Evolutionary conservation across 2,329 filamentous ascomycete genomes (phyloP).

Genomic region (Triangularia setosa): DNA sequence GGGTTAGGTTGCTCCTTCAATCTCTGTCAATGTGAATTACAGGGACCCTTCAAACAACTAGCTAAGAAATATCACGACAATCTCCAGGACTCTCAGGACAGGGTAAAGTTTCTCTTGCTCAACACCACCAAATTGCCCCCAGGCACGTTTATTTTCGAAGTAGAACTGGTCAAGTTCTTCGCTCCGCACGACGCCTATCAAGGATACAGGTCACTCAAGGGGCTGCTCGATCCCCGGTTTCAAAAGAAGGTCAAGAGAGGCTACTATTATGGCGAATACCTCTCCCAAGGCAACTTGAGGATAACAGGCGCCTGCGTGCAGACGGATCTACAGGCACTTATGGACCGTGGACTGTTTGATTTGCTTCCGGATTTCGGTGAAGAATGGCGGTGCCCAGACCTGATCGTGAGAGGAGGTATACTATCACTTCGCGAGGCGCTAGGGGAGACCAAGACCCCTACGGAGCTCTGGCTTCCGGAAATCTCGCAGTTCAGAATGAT

Average conservation of each 20-base stretch:
- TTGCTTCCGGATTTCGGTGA: neutral
- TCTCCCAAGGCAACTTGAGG: neutral
- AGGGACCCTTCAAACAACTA: too few species aligned
- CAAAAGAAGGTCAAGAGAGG: accelerated
- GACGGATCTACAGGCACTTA: neutral
- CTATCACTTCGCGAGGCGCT: neutral
- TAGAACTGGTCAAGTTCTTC: neutral
- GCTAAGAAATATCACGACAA: too few species aligned
- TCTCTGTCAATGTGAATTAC: too few species aligned
- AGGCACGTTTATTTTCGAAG: neutral
- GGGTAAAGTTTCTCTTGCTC: neutral
- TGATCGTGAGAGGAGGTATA: neutral
- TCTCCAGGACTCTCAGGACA: neutral
- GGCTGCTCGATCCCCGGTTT: neutral
- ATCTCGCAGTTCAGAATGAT: neutral
- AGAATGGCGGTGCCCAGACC: neutral
- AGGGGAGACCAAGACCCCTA: neutral
- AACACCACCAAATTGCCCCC: neutral
- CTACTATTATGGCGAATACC: neutral
- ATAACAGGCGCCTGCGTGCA: neutral
- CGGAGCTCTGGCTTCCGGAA: neutral
- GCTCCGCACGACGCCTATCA: neutral
- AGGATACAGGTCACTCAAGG: neutral
- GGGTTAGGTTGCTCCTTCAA: too few species aligned
- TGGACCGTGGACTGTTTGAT: neutral